Base-by-base conservation (phyloP, 164 flowering plant genomes). In the Dillenia turbinata region DNA sequence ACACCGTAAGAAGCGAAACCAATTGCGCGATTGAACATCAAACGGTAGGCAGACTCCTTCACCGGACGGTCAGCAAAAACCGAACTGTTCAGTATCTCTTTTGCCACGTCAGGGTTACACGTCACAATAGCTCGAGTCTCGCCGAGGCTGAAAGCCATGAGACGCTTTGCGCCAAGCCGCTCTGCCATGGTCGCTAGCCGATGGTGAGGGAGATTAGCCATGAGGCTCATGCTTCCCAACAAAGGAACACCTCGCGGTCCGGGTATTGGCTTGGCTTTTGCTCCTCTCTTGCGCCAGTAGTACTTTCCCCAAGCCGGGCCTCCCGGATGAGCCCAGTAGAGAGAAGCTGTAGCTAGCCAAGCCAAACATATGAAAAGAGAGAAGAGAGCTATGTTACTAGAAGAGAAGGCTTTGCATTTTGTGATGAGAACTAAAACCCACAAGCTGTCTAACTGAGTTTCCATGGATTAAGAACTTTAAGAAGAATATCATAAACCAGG, bases 251-350 rank as follows among this genome's bases (percentile, higher is more conserved):
- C 85, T 48, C 61, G 53, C 1, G 83, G 83, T 1, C 83, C 83
- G 11, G 81, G 83, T 10, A 78, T 70, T 15, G 65, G 44, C 24
- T 16, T 60, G 56, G 45, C 65, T 9, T 16, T 56, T 44, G 11
- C 15, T 10, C 52, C 51, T 16, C 17, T 53, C 47, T 6, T 59
- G 66, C 57, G 55, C 45, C 59, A 49, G 49, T 11, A 44, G 67
- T 73, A 59, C 40, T 56, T 74, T 3, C 89, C 89, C 93, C 93
- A 87, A 12, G 90, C 90, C 0, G 78, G 80, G 40, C 89, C 94
- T 0, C 87, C 90, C 1, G 83, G 83, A 62, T 44, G 57, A 12
- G 75, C 26, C 87, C 87, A 82, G 73, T 44, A 60, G 59, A 72
- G 44, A 9, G 81, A 10, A 54, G 61, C 60, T 10, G 70, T 47